Base-by-base conservation (phyloP, 2,329 filamentous ascomycete species). In the Trichoderma arundinaceum region DNA sequence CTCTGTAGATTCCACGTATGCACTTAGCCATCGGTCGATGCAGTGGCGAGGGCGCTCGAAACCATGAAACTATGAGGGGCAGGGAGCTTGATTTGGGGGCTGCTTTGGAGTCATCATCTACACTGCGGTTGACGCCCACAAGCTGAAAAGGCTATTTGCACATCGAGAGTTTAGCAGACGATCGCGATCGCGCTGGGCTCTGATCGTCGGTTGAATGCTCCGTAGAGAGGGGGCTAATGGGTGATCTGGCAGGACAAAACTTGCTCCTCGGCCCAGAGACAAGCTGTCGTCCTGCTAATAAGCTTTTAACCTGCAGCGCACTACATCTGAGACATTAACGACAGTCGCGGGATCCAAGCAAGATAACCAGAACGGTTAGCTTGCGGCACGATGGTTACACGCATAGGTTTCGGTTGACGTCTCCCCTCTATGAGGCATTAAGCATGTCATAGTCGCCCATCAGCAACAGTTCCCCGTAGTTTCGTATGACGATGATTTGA, bases 141-240 rank as follows among this genome's bases (percentile, higher is more conserved):
- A 28, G 22, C 22, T 28, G 22, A 28, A 17, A 28, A 41, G 58
- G 13, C 13, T 51, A 53, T 54, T 19, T 53, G 59, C 48, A 38
- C n/a, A 62, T 53, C 59, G 59, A 62, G 39, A 53, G n/a, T 46
- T 53, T 38, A n/a, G 48, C 17, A 46, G 59, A 48, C 7, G 48
- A 53, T 62, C 59, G 39, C 19, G 39, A 19, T 32, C 17, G 15
- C n/a, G n/a, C 17, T 17, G 17, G 43, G 19, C 35, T 38, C 7
- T 52, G 58, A 61, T 61, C 58, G 58, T 19, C 58, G 35, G 19
- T 13, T 8, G 56, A 58, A 35, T 35, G 22, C 41, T 22, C 56
- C 28, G 22, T 19, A 33, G n/a, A 35, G 32, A 44, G 5, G 12
- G 38, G 17, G 35, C 22, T 33, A 44, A 44, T 44, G 22, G 22